phyloP scores from a whole-genome alignment of 805 yeast genomes.

The Wickerhamiella australiensis region DNA sequence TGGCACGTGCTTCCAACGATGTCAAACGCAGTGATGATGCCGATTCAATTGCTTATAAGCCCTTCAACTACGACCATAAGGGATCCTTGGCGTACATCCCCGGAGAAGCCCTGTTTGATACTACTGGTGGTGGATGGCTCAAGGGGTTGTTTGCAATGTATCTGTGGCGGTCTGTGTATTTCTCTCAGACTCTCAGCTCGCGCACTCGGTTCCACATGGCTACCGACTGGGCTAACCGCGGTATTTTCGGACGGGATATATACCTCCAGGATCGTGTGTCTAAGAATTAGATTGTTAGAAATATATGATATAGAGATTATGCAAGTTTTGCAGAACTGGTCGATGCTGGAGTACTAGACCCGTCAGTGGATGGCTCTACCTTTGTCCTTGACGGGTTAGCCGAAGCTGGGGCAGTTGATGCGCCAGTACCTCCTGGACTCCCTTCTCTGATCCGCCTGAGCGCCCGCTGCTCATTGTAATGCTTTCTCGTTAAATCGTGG shows the following conservation, averaged over 20 bases:
- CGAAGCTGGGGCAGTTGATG: neutral
- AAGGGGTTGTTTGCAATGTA: conserved; percentile 64
- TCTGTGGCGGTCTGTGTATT: conserved; percentile 59
- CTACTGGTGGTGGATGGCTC: conserved; percentile 47
- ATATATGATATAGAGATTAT: neutral
- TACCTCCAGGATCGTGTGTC: conserved; percentile 18
- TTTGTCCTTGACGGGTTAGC: too few relatives aligned
- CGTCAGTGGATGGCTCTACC: too few relatives aligned
- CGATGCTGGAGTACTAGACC: neutral
- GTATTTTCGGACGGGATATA: conserved; percentile 30
- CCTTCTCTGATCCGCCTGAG: conserved; percentile 11
- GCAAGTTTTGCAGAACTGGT: neutral
- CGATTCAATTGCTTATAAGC: conserved; percentile 43
- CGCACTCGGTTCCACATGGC: conserved; percentile 51
- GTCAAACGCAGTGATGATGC: conserved; percentile 32
- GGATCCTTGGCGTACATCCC: conserved; percentile 61
- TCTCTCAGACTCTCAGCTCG: conserved; percentile 53
- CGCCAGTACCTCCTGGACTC: neutral
- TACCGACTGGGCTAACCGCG: conserved; percentile 57
- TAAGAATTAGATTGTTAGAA: neutral
- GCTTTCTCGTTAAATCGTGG: conserved; percentile 24
- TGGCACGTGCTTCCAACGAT: conserved; percentile 35
- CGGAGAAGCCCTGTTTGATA: conserved; percentile 58
- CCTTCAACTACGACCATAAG: conserved; percentile 51
- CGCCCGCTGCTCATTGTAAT: conserved; percentile 22